Evolutionary conservation across 139 green algal genomes (phyloP), one percentile per base, ranked within the genome.

Genomic region (Micractinium sp.): DNA sequence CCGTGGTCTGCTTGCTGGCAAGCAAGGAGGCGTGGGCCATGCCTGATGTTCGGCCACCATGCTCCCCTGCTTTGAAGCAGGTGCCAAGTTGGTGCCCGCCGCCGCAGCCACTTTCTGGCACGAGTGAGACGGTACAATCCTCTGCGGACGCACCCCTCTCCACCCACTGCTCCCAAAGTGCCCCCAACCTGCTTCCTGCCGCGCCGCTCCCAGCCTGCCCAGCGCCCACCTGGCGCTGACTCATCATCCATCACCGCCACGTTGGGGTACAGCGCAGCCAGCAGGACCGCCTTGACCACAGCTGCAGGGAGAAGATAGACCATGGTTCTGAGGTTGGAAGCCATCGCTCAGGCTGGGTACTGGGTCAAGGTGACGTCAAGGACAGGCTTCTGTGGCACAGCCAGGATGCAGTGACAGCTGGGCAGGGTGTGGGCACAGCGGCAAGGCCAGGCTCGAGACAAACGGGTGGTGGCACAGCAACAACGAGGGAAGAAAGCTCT

Each of bases 201-300:
- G 71, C 31, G 18, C 7, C 36, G 71, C 71, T 23, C 19, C 67
- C 25, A 18, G 67, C 67, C 67, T 33, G 67, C 22, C 67, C 63
- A 29, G 63, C 18, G 22, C 69, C 31, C 63, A 86, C 86, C 86
- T 56, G 89, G 85, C 15, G 38, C 85, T 0, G 88, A 85, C 35
- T 83, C 89, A 23, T 96, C 92, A 29, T 93, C 91, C 93, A 96
- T 96, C 23, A 94, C 91, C 1, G 96, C 97, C 35, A 99, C 87
- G 39, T 97, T 97, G 14, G 97, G 97, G 71, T 97, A 96, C 76
- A 99, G 93, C 0, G 97, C 97, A 0, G 96, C 96, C 22, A 90
- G 90, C 89, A 99, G 93, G 74, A 95, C 95, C 0, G 95, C 95
- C 89, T 98, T 98, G 5, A 98, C 85, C 53, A 89, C 60, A 1